Conservation (phyloP, 306 rosid species). For the Inga leiocalycina region DNA sequence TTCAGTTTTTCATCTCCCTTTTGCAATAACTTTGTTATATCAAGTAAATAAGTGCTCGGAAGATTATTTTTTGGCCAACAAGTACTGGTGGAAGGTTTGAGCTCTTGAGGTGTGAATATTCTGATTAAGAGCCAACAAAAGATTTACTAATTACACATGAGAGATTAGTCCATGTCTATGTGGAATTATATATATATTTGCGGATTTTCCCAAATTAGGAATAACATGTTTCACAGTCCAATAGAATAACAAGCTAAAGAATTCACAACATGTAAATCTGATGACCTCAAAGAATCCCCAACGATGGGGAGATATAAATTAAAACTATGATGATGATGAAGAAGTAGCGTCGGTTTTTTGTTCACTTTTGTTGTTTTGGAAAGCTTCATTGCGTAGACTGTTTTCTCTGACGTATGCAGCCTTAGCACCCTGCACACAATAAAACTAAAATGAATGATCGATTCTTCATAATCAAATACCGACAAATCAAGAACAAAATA, state of each 20-base stretch:
- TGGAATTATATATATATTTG: neutral
- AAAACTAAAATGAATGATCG: neutral
- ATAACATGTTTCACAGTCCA: neutral
- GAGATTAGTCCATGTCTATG: neutral
- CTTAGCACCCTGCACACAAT: constrained; percentile 69
- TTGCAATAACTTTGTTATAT: too few species aligned
- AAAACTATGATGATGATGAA: constrained; percentile 40
- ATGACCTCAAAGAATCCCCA: constrained; percentile 10
- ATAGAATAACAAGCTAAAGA: neutral
- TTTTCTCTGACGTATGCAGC: constrained; percentile 66
- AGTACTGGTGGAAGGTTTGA: neutral
- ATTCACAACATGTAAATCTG: constrained; percentile 25
- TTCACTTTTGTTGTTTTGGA: neutral
- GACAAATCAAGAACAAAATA: neutral
- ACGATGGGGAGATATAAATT: neutral
- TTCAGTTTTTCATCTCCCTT: too few species aligned
- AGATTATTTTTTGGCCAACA: too few species aligned
- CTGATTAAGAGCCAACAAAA: neutral
- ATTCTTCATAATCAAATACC: neutral
- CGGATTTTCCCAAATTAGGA: neutral
- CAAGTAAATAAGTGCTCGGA: too few species aligned
- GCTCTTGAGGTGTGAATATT: neutral
- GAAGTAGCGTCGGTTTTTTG: constrained; percentile 36
- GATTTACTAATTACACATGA: neutral
- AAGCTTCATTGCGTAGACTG: constrained; percentile 78